These are phyloP conservation scores for Heteromeles arbutifolia DNA, from an alignment of 306 rosid genomes.

Conservation along the genomic window DNA sequence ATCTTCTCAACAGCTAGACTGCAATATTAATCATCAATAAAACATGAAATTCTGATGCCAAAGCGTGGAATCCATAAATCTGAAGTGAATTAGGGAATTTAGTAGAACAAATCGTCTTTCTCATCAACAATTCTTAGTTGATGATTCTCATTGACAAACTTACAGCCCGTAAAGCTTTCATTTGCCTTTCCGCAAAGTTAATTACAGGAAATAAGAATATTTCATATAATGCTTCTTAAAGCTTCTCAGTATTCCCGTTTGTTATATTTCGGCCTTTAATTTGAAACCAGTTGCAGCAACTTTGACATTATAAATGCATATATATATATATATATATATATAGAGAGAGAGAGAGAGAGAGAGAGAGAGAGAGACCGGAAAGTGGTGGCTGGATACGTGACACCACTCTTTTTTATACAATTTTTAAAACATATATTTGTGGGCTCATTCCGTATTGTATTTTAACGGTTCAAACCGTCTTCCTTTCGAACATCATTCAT, in stretches of 20 bases:
- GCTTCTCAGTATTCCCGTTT: conserved; percentile 17
- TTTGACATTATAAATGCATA: conserved; percentile 23
- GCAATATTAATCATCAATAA: conserved; percentile 12
- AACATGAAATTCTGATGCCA: conserved; percentile 29
- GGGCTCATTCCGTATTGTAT: no score
- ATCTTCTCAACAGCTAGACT: conserved; percentile 18
- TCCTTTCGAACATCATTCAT: no score
- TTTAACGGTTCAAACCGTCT: no score
- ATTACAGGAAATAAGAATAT: conserved; percentile 35
- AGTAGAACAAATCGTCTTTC: conserved; percentile 39
- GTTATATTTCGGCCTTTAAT: conserved; percentile 18
- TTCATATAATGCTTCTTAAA: conserved; percentile 39
- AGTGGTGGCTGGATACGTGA: no score
- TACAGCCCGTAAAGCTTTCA: conserved; percentile 58
- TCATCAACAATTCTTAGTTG: conserved; percentile 21
- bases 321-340: no score
- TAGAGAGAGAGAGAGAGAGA: no score
- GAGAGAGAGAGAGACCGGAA: no score
- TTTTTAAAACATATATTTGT: no score
- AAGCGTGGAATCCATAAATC: conserved; percentile 27
- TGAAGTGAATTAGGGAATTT: conserved; percentile 39
- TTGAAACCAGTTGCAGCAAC: conserved; percentile 41
- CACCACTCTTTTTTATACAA: no score
- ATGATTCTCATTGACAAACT: conserved; percentile 45
- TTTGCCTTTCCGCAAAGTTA: conserved; percentile 57